Evolutionary conservation across 768 basidiomycete species (phyloP).

Genomic region (Kondoa subrosea): DNA sequence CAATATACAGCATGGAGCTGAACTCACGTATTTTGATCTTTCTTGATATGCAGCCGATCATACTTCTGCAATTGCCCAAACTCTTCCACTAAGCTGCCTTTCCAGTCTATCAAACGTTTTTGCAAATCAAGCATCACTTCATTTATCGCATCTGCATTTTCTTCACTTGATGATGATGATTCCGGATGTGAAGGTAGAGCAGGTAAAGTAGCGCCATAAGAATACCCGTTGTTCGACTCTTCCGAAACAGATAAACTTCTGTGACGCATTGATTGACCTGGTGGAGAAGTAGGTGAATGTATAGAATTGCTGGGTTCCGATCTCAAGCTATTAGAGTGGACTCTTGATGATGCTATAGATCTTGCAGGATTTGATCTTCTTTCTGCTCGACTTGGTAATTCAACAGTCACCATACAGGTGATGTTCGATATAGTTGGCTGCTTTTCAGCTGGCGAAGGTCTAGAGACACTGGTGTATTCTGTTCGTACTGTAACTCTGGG

Average conservation of each 20-base stretch:
- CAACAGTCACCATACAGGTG: slow-evolving; percentile 84
- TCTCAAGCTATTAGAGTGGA: background rate
- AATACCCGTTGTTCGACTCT: background rate
- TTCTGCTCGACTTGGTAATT: slow-evolving; percentile 47
- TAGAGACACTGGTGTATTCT: slow-evolving; percentile 67
- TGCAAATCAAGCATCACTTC: slow-evolving; percentile 76
- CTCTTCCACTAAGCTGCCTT: slow-evolving; percentile 64
- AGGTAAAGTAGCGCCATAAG: background rate
- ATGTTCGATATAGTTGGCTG: slow-evolving; percentile 48
- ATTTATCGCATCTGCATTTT: slow-evolving; percentile 21
- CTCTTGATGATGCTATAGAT: background rate
- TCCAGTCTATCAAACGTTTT: slow-evolving; percentile 86
- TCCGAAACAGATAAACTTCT: background rate
- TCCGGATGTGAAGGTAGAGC: background rate
- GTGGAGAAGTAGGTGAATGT: background rate
- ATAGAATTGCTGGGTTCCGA: background rate
- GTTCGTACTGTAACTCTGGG: slow-evolving; percentile 86
- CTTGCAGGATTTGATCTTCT: background rate
- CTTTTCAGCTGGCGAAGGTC: slow-evolving; percentile 41
- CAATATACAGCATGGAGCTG: slow-evolving; percentile 44
- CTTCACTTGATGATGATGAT: background rate
- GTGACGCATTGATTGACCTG: background rate
- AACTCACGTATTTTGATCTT: slow-evolving; percentile 82
- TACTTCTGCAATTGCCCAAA: slow-evolving; percentile 82
- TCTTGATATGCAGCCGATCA: slow-evolving; percentile 71